Conservation (phyloP, 257 asterid species). For the Ballota nigra region DNA sequence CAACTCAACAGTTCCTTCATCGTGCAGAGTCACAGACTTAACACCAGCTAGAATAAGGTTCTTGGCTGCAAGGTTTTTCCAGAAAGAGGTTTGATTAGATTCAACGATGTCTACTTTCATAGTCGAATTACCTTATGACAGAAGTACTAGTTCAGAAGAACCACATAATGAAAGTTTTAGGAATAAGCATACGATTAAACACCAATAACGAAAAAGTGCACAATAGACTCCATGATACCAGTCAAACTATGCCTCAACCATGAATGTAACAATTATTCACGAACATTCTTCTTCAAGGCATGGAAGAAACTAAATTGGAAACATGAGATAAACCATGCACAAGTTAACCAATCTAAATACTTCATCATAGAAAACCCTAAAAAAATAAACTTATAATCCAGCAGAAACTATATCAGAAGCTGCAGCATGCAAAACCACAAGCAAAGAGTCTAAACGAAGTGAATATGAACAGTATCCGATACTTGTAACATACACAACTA, state of each 20-base stretch:
- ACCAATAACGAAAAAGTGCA: neutral
- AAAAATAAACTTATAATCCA: neutral
- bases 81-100: conserved; percentile 10
- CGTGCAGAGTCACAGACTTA: conserved; percentile 90
- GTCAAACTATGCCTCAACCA: neutral
- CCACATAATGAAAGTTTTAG: neutral
- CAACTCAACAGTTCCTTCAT: conserved; percentile 74
- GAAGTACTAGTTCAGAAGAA: conserved; percentile 9
- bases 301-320: neutral
- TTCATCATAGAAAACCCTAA: neutral
- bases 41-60: conserved; percentile 94
- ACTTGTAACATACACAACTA: neutral
- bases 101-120: neutral
- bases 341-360: neutral
- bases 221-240: neutral
- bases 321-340: too few species aligned
- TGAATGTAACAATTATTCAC: neutral
- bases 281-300: neutral
- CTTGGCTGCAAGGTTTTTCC: conserved; percentile 66
- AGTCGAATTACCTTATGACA: neutral
- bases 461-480: neutral
- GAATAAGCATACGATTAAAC: neutral
- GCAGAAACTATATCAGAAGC: neutral
- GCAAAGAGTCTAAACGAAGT: conserved; percentile 4
- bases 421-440: neutral